phyloP scores from a whole-genome alignment of 139 green algal genomes.

The Tetraselmis striata region DNA sequence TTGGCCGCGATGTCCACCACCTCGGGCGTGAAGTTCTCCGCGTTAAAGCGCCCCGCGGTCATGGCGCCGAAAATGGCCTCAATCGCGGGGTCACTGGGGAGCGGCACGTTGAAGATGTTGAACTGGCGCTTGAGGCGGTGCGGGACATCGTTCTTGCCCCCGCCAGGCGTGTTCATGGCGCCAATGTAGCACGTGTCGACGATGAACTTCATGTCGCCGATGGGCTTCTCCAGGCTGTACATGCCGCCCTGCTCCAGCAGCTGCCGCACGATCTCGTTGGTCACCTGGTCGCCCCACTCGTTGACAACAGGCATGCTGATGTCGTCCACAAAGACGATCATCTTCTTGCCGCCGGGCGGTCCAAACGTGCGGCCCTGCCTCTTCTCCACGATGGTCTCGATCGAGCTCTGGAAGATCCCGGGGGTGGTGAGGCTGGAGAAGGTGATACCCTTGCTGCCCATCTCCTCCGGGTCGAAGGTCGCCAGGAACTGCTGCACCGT shows the following conservation, averaged over 20 bases:
- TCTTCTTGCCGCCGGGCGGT: conserved; percentile 75
- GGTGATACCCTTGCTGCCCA: conserved; percentile 78
- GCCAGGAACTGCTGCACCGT: conserved; percentile 79
- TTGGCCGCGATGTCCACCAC: conserved; percentile 56
- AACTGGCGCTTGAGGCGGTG: conserved; percentile 95
- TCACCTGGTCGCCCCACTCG: conserved; percentile 94
- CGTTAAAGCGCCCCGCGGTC: conserved; percentile 48
- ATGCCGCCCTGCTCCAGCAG: conserved; percentile 88
- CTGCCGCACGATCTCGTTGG: conserved; percentile 93
- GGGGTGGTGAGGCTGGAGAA: conserved; percentile 89
- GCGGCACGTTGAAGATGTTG: conserved; percentile 80
- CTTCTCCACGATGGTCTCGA: conserved; percentile 84
- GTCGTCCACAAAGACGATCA: conserved; percentile 91
- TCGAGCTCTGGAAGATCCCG: conserved; percentile 76
- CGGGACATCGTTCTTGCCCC: conserved; percentile 90
- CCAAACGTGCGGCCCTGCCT: conserved; percentile 88
- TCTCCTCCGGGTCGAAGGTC: conserved; percentile 58
- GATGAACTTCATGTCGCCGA: conserved; percentile 92
- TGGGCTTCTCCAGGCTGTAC: conserved; percentile 91
- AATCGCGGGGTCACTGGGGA: conserved; percentile 72
- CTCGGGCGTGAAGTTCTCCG: conserved; percentile 26
- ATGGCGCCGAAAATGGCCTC: conserved; percentile 87
- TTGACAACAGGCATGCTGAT: conserved; percentile 89
- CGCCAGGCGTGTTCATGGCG: conserved; percentile 82
- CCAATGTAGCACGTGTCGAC: conserved; percentile 77